These are phyloP conservation scores for Yarrowia sp. DNA, from an alignment of 805 yeast genomes.

Conservation along the genomic window DNA sequence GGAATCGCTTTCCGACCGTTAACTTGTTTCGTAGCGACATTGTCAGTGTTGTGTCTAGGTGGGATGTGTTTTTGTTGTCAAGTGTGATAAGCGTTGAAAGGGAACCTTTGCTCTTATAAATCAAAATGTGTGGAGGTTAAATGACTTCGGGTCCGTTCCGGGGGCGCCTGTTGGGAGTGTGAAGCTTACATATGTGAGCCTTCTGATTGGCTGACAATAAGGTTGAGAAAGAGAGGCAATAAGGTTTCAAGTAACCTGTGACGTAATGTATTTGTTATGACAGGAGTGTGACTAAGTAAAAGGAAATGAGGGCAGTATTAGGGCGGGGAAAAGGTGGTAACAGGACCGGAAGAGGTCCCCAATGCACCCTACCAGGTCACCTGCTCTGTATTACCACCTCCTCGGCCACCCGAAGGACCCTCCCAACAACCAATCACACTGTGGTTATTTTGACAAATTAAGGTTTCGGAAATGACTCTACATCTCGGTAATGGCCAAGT, in stretches of 20 bases:
- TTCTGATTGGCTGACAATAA: constrained; percentile 13
- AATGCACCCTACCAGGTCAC: too few relatives aligned
- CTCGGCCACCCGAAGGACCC: background rate
- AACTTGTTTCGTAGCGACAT: constrained; percentile 33
- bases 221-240: background rate
- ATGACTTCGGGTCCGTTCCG: constrained; percentile 35
- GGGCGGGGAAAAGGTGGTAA: too few relatives aligned
- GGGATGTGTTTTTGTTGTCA: background rate
- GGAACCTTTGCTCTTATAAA: constrained; percentile 36
- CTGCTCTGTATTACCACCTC: background rate
- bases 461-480: constrained; percentile 35
- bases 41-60: background rate
- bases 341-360: too few relatives aligned
- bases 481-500: background rate
- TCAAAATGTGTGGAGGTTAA: constrained; percentile 28
- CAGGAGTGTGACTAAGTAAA: background rate
- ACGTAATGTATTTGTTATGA: background rate
- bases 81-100: background rate
- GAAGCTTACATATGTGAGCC: constrained; percentile 3
- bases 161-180: constrained; percentile 12
- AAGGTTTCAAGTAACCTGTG: constrained; percentile 9
- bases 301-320: too few relatives aligned
- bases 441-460: background rate
- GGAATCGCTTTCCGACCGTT: constrained; percentile 27
- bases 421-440: background rate